Conservation (phyloP, 495 filamentous ascomycete species). For the Tuber borchii region DNA sequence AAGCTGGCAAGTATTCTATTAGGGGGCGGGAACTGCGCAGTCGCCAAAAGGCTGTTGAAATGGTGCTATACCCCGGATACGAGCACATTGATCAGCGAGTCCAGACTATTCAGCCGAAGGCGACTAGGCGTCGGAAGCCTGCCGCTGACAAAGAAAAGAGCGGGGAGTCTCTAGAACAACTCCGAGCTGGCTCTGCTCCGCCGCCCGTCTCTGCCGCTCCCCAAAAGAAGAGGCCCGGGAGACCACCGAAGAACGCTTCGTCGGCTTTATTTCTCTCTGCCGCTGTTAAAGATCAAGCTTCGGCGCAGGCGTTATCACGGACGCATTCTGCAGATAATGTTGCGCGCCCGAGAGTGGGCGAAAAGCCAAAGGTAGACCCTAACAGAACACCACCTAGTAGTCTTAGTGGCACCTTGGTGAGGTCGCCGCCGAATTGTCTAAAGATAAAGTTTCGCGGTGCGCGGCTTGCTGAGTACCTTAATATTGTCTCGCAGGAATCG, state of each 20-base stretch:
- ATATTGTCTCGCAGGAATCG: conserved; percentile 5
- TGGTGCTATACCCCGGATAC: conserved; percentile 29
- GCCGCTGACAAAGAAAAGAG: conserved; percentile 34
- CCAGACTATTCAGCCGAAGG: conserved; percentile 31
- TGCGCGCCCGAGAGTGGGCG: not conserved
- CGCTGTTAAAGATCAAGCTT: conserved; percentile 13
- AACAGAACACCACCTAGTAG: conserved; percentile 3
- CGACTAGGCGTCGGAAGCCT: conserved; percentile 29
- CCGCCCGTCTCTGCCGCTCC: conserved; percentile 16
- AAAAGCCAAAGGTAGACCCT: conserved; percentile 6
- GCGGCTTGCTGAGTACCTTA: conserved; percentile 3
- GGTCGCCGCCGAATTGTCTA: not conserved
- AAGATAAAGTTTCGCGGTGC: conserved; percentile 1
- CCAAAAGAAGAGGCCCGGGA: conserved; percentile 31
- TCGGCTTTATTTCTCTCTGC: conserved; percentile 27
- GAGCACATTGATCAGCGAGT: conserved; percentile 33
- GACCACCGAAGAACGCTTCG: conserved; percentile 28
- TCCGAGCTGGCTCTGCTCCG: conserved; percentile 29
- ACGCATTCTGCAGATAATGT: conserved; percentile 34
- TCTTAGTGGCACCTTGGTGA: not conserved
- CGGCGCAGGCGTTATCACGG: conserved; percentile 28
- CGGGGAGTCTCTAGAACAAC: conserved; percentile 22
- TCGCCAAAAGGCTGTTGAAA: conserved; percentile 32
- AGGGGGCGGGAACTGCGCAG: conserved; percentile 33
- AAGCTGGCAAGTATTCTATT: conserved; percentile 37